Evolutionary conservation across 2,329 filamentous ascomycete genomes (phyloP), one percentile per base, ranked within the genome.

Genomic region (Claviceps sp.): DNA sequence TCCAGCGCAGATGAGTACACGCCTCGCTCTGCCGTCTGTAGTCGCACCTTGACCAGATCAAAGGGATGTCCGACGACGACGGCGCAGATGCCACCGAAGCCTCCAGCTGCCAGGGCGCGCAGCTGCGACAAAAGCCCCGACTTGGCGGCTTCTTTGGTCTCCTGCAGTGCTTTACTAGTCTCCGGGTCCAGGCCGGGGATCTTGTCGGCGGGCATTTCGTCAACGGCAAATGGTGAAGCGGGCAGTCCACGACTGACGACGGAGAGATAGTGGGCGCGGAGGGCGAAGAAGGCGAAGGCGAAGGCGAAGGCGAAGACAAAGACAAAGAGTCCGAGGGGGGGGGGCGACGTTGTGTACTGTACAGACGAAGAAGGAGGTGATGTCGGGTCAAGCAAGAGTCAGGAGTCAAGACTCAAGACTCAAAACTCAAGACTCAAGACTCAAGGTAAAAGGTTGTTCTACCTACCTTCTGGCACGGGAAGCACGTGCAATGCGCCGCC

Each of bases 31-130:
- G 93, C 89, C 2, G 93, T 98, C 75, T 98, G 93, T 67, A 98
- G 74, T 53, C 93, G 86, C 58, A 98, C 93, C 73, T 98, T 98
- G 68, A 97, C 91, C 60, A 98, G 77, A 67, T 98, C 93, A 66
- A 98, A 98, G 9, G 93, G 93, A 69, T 98, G 93, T 52, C 93
- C 86, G 54, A 97, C 90, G 43, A 98, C 67, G 51, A 98, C 93
- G 52, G 93, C 91, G 72, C 88, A 97, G 47, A 98, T 70, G 61
- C 93, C 93, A 60, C 93, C 93, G 54, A 95, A 94, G 56, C 89
- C 93, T 61, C 93, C 93, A 7, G 91, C 91, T 8, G 78, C 83
- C 49, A 98, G 79, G 43, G 91, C 93, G 54, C 91, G 85, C 56
- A 95, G 68, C 66, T 81, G 78, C 20, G 76, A 65, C 14, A 70